phyloP scores from a whole-genome alignment of 2,329 filamentous ascomycete genomes.

The Aspergillus sclerotialis region DNA sequence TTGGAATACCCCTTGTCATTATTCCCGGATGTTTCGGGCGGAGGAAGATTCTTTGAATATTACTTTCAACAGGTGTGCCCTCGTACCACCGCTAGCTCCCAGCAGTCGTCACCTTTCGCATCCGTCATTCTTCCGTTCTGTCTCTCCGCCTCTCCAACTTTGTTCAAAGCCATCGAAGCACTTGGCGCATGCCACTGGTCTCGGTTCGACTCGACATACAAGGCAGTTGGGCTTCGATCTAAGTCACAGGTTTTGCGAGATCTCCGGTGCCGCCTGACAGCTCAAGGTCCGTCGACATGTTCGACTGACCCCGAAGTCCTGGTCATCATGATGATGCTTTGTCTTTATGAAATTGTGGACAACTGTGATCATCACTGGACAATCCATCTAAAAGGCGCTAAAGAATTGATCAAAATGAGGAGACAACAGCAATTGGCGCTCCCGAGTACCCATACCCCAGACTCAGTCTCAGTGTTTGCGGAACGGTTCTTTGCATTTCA shows the following conservation, averaged over 20 bases:
- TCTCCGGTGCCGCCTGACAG: conserved; percentile 27
- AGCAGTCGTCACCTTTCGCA: conserved; percentile 30
- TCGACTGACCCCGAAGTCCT: conserved; percentile 28
- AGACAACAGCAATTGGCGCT: conserved; percentile 16
- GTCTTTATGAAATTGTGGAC: conserved; percentile 39
- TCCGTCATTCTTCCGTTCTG: conserved; percentile 34
- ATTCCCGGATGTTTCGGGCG: conserved; percentile 23
- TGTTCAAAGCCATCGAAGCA: conserved; percentile 33
- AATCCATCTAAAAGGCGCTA: conserved; percentile 42
- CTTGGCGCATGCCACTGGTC: conserved; percentile 34
- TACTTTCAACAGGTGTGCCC: conserved; percentile 36
- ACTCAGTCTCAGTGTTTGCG: conserved; percentile 29
- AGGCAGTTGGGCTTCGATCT: conserved; percentile 27
- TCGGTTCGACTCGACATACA: conserved; percentile 22
- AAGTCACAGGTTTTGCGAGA: conserved; percentile 31
- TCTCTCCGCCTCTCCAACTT: conserved; percentile 28
- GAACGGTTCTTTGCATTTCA: conserved; percentile 48
- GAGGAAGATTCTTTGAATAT: conserved; percentile 31
- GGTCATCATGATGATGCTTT: conserved; percentile 42
- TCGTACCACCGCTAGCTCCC: conserved; percentile 32
- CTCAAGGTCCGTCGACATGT: conserved; percentile 19
- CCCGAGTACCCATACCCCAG: conserved; percentile 7
- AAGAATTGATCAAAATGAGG: conserved; percentile 39
- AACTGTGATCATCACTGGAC: conserved; percentile 42
- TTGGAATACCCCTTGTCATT: conserved; percentile 16